phyloP scores from a whole-genome alignment of 2,329 filamentous ascomycete species.

The Calycina marina region DNA sequence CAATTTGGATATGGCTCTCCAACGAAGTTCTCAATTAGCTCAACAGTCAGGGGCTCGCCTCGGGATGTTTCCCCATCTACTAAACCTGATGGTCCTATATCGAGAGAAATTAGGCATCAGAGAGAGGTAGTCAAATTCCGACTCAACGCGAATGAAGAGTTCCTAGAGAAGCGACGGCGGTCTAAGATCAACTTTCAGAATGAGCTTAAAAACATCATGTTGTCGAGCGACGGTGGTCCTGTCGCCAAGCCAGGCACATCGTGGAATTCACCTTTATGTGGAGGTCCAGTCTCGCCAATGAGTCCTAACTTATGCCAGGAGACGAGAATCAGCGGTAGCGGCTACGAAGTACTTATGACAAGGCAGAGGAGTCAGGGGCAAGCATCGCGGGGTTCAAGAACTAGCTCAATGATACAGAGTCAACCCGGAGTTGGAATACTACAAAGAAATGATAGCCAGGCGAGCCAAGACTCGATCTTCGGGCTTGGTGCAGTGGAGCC shows the following conservation, averaged over 20 bases:
- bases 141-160: slow-evolving; percentile 18
- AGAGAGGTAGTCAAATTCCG: slow-evolving; percentile 14
- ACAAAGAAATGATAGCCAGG: slow-evolving; percentile 7
- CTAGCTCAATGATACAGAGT: slow-evolving; percentile 15
- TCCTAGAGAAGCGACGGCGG: slow-evolving; percentile 14
- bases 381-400: slow-evolving; percentile 13
- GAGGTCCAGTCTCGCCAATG: slow-evolving; percentile 3
- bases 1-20: slow-evolving; percentile 8
- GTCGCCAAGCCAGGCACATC: slow-evolving; percentile 4
- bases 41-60: slow-evolving; percentile 3
- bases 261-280: slow-evolving; percentile 5
- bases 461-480: slow-evolving; percentile 15
- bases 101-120: slow-evolving; percentile 11
- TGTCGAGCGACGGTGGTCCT: slow-evolving; percentile 14
- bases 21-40: slow-evolving; percentile 2
- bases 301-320: slow-evolving; percentile 13
- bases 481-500: slow-evolving; percentile 9
- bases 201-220: slow-evolving; percentile 13
- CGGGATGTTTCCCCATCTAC: slow-evolving; percentile 12
- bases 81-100: slow-evolving; percentile 2
- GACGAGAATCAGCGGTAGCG: slow-evolving; percentile 13
- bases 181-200: slow-evolving; percentile 16
- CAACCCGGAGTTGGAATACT: too few species aligned
- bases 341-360: slow-evolving; percentile 14
- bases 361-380: slow-evolving; percentile 16